Conservation (phyloP, 2,329 filamentous ascomycete species). For the Huntiella omanensis region DNA sequence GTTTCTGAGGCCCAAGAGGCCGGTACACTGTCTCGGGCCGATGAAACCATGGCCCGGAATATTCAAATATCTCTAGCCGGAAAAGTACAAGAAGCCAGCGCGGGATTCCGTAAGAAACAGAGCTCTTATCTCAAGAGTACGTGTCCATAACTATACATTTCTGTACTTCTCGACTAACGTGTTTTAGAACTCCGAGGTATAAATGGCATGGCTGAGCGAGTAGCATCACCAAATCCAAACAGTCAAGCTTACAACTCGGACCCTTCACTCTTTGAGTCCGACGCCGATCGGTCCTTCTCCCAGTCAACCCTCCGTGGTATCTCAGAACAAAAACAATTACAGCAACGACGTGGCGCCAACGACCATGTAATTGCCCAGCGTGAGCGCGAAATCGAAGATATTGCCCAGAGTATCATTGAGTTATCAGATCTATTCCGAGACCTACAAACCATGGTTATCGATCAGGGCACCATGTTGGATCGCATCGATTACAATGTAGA, state of each 20-base stretch:
- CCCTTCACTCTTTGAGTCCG: slow-evolving; percentile 78
- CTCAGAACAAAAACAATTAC: slow-evolving; percentile 43
- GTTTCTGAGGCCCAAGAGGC: slow-evolving; percentile 60
- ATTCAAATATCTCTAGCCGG: slow-evolving; percentile 82
- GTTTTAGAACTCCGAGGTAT: slow-evolving; percentile 52
- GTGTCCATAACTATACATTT: slow-evolving; percentile 10
- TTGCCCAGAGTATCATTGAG: slow-evolving; percentile 95
- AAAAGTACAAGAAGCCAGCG: slow-evolving; percentile 78
- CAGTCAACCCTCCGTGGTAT: slow-evolving; percentile 75
- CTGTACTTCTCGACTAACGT: not conserved
- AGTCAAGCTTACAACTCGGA: slow-evolving; percentile 39
- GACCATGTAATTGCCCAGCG: slow-evolving; percentile 76
- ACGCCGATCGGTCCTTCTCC: slow-evolving; percentile 81
- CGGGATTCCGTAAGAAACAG: slow-evolving; percentile 90
- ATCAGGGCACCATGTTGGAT: slow-evolving; percentile 78
- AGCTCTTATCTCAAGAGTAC: slow-evolving; percentile 86
- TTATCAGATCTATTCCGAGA: slow-evolving; percentile 93
- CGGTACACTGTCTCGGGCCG: slow-evolving; percentile 56
- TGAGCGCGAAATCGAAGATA: slow-evolving; percentile 92
- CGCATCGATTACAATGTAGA: slow-evolving; percentile 98
- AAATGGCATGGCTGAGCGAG: slow-evolving; percentile 32
- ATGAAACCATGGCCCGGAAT: slow-evolving; percentile 91
- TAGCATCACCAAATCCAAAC: slow-evolving; percentile 18
- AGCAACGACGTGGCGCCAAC: slow-evolving; percentile 29
- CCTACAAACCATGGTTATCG: slow-evolving; percentile 85